Base-by-base conservation (phyloP, 2,329 filamentous ascomycete genomes). In the Ophiostoma sp. region DNA sequence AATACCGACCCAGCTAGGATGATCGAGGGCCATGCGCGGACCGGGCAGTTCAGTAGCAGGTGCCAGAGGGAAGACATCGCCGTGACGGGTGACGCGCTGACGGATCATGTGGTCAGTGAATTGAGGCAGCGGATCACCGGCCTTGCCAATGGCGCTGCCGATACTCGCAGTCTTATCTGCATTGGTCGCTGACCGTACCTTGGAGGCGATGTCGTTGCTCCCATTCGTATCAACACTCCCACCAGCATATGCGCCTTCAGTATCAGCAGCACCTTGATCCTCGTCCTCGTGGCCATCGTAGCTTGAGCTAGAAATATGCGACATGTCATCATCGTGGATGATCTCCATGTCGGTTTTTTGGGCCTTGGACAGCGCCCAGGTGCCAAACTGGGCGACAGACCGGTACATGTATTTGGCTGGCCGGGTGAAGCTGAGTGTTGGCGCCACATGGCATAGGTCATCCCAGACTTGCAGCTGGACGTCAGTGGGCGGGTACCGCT, bases 381-480 rank as follows among this genome's bases (percentile, higher is more conserved):
- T 92, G 2, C 93, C 90, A 75, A 99, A 98, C 73, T 97, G 94
- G 0, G 95, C 91, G 66, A 97, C 87, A 1, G 92, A 91, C 64
- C 94, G 86, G 76, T 92, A 98, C 93, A 98, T 97, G 79, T 90
- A 91, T 77, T 98, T 98, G 63, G 94, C 95, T 0, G 95, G 95
- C n/a, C 89, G 85, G 0, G 94, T 98, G 76, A 97, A 98, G 74
- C 92, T 96, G n/a, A 98, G 83, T 0, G 93, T 97, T 0, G 94
- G 92, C 0, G 90, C 89, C 5, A 96, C 93, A 75, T 98, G 94
- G 74, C 95, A 98, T 2, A 98, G 81, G 74, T 97, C 91, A 69
- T 98, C 94, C 93, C 94, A 98, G 1, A 98, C 89, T 76, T 98
- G 95, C 2, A 99, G 83, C 76, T 97, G 93, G 0, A 98, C 94